Evolutionary conservation across 1,139 yeast species (phyloP).

Genomic region (Candida sp.): DNA sequence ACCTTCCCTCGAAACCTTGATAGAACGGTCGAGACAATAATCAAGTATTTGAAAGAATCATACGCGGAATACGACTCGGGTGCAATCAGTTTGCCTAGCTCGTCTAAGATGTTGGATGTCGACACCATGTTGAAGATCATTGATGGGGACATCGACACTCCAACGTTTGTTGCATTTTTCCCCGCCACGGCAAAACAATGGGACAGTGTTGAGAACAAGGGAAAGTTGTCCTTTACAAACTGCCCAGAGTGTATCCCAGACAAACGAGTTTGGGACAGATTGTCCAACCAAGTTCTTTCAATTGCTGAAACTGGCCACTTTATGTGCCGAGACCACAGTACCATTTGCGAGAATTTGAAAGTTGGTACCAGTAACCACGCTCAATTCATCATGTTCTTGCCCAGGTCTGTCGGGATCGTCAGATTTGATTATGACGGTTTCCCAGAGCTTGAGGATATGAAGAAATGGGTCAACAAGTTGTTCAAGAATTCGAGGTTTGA

Average conservation of each 20-base stretch:
- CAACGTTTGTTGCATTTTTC: conserved; percentile 66
- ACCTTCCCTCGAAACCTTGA: conserved; percentile 50
- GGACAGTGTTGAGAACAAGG: conserved; percentile 37
- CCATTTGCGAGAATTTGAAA: conserved; percentile 51
- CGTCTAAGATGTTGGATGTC: conserved; percentile 32
- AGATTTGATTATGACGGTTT: conserved; percentile 39
- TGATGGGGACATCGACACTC: conserved; percentile 51
- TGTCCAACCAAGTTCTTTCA: conserved; percentile 51
- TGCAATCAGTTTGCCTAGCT: conserved; percentile 38
- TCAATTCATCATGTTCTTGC: conserved; percentile 41
- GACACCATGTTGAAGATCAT: conserved; percentile 43
- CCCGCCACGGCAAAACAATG: conserved; percentile 54
- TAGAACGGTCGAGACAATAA: conserved; percentile 52
- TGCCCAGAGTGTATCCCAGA: conserved; percentile 56
- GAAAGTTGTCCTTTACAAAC: conserved; percentile 36
- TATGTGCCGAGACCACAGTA: conserved; percentile 55
- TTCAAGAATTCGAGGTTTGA: conserved; percentile 43
- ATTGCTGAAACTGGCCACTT: conserved; percentile 59
- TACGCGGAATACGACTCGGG: conserved; percentile 50
- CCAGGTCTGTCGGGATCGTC: conserved; percentile 37
- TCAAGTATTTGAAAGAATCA: conserved; percentile 56
- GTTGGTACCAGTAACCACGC: conserved; percentile 24
- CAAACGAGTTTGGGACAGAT: conserved; percentile 59
- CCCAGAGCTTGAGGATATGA: conserved; percentile 30
- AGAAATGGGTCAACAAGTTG: conserved; percentile 34